Base-by-base conservation (phyloP, 306 rosid species). In the Argentina anserina region DNA sequence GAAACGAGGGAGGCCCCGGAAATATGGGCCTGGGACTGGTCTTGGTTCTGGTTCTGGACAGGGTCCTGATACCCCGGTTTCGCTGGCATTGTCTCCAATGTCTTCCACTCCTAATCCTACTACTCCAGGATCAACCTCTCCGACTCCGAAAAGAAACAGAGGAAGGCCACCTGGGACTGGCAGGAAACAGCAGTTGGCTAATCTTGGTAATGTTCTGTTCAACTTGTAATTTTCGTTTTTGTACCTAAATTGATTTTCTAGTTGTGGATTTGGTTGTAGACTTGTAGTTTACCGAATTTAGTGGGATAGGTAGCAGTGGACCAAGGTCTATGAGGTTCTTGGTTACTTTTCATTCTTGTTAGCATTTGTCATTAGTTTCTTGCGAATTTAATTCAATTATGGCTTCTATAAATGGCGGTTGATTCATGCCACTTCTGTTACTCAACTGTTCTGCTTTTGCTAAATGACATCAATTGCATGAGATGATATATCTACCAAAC, bases 1-100 rank as follows among this genome's bases (percentile, higher is more conserved):
- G 93, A 94, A 94, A 70, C 82, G 99, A 82, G 97, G 99, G 56
- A 88, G 99, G 76, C 99, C 99, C 1, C 49, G 99, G n/a, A 94
- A 94, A 79, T 94, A 94, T 69, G 91, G 86, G 41, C 93, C 97
- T 34, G 67, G 85, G 40, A 86, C 95, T 29, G 40, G 23, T 31
- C 1, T 13, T 55, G 67, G 85, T 49, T 87, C 95, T 29, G 40
- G 21, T 31, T 8, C 23, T 55, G 90, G 20, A 1, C 23, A 92
- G 18, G 36, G 36, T 62, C 15, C 67, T 65, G 96, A 81, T 81
- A 97, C 87, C 66, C 78, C 86, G 2, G 93, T 94, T 70, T 88
- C 96, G 50, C 74, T 94, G 87, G 82, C 84, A 47, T 83, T 91
- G 72, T 87, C 97, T 84, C 87, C 97, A 28, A 70, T 90, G 89